These are phyloP conservation scores for Sutorius australiensis DNA, from an alignment of 768 basidiomycete species.

Conservation along the genomic window DNA sequence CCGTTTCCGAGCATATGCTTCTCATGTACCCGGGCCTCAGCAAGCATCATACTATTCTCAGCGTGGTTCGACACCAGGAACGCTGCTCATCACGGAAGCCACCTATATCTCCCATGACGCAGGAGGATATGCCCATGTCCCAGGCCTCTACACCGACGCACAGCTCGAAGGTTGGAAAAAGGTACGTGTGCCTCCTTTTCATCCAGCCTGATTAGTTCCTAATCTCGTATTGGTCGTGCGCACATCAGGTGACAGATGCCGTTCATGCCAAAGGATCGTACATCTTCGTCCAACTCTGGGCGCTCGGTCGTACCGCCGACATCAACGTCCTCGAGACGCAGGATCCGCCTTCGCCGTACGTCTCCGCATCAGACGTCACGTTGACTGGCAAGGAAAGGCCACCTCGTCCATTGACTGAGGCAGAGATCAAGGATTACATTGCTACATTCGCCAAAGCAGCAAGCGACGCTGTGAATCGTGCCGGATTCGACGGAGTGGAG, in stretches of 20 bases:
- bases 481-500: constrained; percentile 48
- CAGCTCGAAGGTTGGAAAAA: constrained; percentile 53
- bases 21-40: constrained; percentile 37
- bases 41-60: constrained; percentile 48
- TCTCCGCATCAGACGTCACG: constrained; percentile 33
- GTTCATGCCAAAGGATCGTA: constrained; percentile 53
- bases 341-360: constrained; percentile 31
- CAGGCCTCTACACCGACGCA: constrained; percentile 61
- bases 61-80: constrained; percentile 45
- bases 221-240: not conserved
- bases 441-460: constrained; percentile 31
- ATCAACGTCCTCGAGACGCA: constrained; percentile 28
- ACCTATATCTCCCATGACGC: constrained; percentile 49
- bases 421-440: constrained; percentile 35
- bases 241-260: constrained; percentile 45
- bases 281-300: constrained; percentile 51
- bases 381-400: constrained; percentile 14
- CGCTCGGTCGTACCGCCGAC: constrained; percentile 49
- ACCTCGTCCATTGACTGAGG: constrained; percentile 18
- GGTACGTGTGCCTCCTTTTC: constrained; percentile 18
- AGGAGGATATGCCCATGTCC: constrained; percentile 47
- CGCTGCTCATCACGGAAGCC: constrained; percentile 55
- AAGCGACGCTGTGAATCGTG: constrained; percentile 31
- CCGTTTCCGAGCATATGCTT: constrained; percentile 35
- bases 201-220: no score